Conservation (phyloP, 352 stramenopile species). For the Pythium sukuiense region DNA sequence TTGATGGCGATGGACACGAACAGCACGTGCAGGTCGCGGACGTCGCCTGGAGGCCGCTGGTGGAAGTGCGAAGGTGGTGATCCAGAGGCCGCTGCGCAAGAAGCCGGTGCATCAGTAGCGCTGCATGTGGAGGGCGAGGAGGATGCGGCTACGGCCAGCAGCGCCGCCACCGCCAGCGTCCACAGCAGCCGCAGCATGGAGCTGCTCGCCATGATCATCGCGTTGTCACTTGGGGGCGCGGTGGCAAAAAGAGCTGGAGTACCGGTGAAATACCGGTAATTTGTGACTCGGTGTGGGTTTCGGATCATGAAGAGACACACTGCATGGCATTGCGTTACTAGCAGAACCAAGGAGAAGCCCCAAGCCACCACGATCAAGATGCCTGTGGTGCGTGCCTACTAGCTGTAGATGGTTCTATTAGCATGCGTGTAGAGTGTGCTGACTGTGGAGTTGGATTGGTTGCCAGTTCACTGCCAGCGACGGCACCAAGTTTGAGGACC, state of each 20-base stretch:
- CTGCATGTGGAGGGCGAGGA: slow-evolving; percentile 2
- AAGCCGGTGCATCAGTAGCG: neutral
- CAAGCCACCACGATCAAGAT: slow-evolving; percentile 8
- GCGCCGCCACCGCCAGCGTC: neutral
- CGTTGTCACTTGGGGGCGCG: neutral
- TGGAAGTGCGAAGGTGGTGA: neutral
- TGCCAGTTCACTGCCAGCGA: slow-evolving; percentile 81
- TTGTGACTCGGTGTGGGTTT: neutral
- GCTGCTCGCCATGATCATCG: neutral
- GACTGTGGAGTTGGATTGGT: slow-evolving; percentile 3
- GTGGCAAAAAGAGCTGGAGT: neutral
- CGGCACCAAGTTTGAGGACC: slow-evolving; percentile 84
- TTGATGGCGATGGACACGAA: slow-evolving; percentile 86
- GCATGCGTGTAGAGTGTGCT: slow-evolving; percentile 3
- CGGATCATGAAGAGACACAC: slow-evolving; percentile 20
- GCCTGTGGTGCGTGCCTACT: slow-evolving; percentile 13
- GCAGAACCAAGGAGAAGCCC: neutral
- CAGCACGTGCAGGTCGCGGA: slow-evolving; percentile 46
- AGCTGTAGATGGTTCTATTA: neutral
- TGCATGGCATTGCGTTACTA: neutral
- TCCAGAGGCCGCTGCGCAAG: neutral
- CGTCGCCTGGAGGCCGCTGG: slow-evolving; percentile 5
- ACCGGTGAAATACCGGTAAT: slow-evolving; percentile 14
- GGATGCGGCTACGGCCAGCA: slow-evolving; percentile 1
- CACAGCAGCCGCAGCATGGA: neutral